phyloP scores from a whole-genome alignment of 768 basidiomycete genomes.

The Trametes cinnabarina region DNA sequence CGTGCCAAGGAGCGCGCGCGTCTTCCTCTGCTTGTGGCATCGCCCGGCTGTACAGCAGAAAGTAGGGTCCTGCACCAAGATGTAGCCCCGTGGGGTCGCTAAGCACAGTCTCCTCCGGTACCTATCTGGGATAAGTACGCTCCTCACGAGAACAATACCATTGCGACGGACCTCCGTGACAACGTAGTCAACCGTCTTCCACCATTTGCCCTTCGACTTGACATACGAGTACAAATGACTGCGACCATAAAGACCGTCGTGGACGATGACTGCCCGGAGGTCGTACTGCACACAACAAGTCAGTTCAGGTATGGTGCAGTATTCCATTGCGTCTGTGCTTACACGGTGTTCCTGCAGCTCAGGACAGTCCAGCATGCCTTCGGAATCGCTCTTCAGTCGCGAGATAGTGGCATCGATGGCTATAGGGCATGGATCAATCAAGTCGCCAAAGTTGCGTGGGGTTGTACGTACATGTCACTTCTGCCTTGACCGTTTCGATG shows the following conservation, averaged over 20 bases:
- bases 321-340: constrained; percentile 21
- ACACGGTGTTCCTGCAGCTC: constrained; percentile 65
- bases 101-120: constrained; percentile 65
- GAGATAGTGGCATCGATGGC: constrained; percentile 52
- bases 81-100: constrained; percentile 71
- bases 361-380: constrained; percentile 54
- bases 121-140: constrained; percentile 43
- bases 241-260: constrained; percentile 75
- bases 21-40: constrained; percentile 27
- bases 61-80: constrained; percentile 72
- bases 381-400: constrained; percentile 43
- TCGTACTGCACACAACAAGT: constrained; percentile 56
- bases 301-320: too few species aligned
- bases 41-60: constrained; percentile 63
- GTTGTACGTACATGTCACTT: constrained; percentile 48
- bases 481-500: constrained; percentile 49
- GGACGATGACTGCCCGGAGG: constrained; percentile 72
- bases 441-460: too few species aligned
- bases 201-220: constrained; percentile 67
- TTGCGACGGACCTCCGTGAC: constrained; percentile 60
- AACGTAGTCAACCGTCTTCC: constrained; percentile 72
- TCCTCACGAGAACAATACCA: too few species aligned
- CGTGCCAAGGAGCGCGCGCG: constrained; percentile 30
- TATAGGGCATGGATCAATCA: constrained; percentile 27
- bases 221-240: constrained; percentile 80